Evolutionary conservation across 2,329 filamentous ascomycete species (phyloP).

Genomic region (Phialophora expanda): DNA sequence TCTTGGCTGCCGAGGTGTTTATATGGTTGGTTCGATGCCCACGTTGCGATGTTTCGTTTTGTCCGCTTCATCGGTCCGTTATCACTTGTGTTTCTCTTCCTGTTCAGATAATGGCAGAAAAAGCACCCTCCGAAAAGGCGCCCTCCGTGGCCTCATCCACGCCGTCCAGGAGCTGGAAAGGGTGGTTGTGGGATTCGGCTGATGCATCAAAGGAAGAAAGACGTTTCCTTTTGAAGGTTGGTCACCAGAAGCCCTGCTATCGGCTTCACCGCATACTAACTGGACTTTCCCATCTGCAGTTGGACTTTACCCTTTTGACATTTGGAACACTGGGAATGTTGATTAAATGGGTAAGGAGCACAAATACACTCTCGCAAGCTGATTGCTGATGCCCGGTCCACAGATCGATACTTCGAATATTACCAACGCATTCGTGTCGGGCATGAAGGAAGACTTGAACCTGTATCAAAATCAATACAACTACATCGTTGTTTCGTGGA

Average conservation of each 20-base stretch:
- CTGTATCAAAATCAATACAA: conserved; percentile 61
- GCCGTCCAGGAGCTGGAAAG: conserved; percentile 28
- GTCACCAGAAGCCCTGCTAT: background rate
- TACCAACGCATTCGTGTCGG: conserved; percentile 57
- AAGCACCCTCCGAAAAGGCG: conserved; percentile 15
- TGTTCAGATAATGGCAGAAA: conserved; percentile 22
- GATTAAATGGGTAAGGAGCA: conserved; percentile 29
- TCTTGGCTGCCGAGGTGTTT: background rate
- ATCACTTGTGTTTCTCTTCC: background rate
- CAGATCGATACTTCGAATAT: conserved; percentile 34
- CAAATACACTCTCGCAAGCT: background rate
- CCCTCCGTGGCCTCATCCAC: conserved; percentile 10
- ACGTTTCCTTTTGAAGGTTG: conserved; percentile 29
- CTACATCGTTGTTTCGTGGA: conserved; percentile 41
- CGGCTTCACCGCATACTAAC: background rate
- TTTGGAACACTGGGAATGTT: conserved; percentile 33
- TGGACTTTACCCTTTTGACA: conserved; percentile 27
- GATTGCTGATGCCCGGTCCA: background rate
- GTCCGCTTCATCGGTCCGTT: background rate
- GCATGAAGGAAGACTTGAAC: conserved; percentile 58
- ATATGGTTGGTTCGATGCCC: background rate
- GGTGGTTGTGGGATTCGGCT: conserved; percentile 33
- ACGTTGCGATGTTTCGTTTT: background rate
- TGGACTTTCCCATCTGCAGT: conserved; percentile 4
- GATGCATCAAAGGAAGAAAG: conserved; percentile 31